Percentiles rank a stretch among this genome's conserved stretches.
phyloP scores from a whole-genome alignment of 2,329 filamentous ascomycete species.

The Colletotrichum destructivum region DNA sequence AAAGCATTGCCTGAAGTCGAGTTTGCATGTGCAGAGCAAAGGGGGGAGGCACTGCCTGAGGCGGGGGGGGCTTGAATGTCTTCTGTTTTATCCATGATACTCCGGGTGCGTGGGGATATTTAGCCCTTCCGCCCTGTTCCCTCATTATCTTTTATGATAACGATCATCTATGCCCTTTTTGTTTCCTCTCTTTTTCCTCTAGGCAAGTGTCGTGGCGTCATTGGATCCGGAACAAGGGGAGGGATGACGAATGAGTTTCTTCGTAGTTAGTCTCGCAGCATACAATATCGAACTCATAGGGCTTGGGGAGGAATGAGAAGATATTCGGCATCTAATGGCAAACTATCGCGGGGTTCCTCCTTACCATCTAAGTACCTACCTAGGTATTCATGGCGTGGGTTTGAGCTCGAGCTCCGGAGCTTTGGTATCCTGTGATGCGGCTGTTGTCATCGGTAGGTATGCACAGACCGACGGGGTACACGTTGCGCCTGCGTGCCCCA shows the following conservation, averaged over 20 bases:
- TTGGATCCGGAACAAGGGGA: constrained; percentile 26
- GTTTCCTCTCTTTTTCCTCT: no score
- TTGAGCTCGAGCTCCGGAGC: not conserved
- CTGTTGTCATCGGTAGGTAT: not conserved
- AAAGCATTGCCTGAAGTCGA: not conserved
- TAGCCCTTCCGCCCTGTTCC: constrained; percentile 25
- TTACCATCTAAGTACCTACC: no score
- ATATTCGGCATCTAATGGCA: not conserved
- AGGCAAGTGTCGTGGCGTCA: constrained; percentile 22
- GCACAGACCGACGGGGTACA: not conserved
- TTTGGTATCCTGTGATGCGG: not conserved
- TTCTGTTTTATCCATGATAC: constrained; percentile 38
- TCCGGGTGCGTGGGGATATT: constrained; percentile 20
- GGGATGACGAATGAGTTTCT: not conserved
- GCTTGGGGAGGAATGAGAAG: constrained; percentile 8
- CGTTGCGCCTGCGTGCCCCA: not conserved
- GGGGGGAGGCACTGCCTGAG: no score
- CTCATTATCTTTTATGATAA: constrained; percentile 30
- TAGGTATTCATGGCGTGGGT: no score
- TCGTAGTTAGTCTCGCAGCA: constrained; percentile 21
- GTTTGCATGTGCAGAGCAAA: constrained; percentile 12
- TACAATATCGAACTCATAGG: constrained; percentile 21
- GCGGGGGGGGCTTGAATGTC: not conserved
- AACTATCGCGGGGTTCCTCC: not conserved
- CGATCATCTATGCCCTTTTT: constrained; percentile 6